These are phyloP conservation scores for Poronia punctata DNA, from an alignment of 495 filamentous ascomycete genomes.

Conservation along the genomic window DNA sequence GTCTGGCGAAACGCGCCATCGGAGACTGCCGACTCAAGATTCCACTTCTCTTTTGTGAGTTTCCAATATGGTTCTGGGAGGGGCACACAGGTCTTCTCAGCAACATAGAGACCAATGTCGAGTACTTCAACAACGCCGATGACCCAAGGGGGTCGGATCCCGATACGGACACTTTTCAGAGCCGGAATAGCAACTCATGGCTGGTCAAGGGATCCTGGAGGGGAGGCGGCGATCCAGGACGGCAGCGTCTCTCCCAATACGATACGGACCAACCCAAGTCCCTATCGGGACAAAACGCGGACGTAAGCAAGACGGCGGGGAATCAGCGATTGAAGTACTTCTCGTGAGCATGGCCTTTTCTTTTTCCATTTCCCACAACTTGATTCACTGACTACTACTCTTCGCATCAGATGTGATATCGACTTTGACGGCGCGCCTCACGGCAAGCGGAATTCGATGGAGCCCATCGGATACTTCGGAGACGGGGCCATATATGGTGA, in stretches of 20 bases:
- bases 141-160: no score
- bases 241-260: neutral
- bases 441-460: neutral
- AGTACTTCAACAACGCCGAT: no score
- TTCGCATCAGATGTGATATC: neutral
- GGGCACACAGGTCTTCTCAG: no score
- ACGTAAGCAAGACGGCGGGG: neutral
- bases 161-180: neutral
- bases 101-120: no score
- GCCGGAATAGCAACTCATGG: conserved; percentile 1
- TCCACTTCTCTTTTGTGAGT: neutral
- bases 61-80: no score
- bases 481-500: neutral
- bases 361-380: neutral
- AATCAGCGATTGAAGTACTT: no score
- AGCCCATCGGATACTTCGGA: neutral
- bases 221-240: neutral
- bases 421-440: neutral
- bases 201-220: neutral
- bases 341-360: no score
- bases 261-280: neutral
- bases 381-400: neutral
- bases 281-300: neutral
- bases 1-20: neutral
- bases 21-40: neutral